Conservation (phyloP, 495 filamentous ascomycete species). For the Hypoxylon fragiforme region DNA sequence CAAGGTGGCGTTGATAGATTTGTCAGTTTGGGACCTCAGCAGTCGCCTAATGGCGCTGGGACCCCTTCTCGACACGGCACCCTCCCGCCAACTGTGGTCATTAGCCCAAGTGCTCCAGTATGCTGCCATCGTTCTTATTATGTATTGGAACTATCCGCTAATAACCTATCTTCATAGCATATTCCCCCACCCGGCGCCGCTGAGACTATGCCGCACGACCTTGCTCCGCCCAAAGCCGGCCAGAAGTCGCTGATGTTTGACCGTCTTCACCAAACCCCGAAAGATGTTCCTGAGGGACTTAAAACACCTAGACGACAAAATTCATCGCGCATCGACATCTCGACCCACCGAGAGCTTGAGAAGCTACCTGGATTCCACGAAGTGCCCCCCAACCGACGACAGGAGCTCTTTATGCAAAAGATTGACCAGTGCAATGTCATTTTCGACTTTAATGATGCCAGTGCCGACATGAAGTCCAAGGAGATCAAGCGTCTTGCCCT, state of each 20-base stretch:
- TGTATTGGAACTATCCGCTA: slow-evolving; percentile 3
- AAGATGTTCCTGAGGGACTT: slow-evolving; percentile 93
- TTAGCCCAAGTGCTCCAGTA: slow-evolving; percentile 94
- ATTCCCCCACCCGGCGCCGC: slow-evolving; percentile 88
- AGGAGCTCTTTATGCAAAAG: slow-evolving; percentile 99
- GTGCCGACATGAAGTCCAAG: slow-evolving; percentile 99
- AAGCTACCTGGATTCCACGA: slow-evolving; percentile 99
- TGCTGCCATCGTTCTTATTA: slow-evolving; percentile 43
- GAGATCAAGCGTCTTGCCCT: slow-evolving; percentile 98
- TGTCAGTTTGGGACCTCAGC: slow-evolving; percentile 40
- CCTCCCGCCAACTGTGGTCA: slow-evolving; percentile 86
- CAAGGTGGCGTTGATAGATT: slow-evolving; percentile 50
- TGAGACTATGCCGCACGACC: slow-evolving; percentile 97
- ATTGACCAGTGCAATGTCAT: slow-evolving; percentile 99
- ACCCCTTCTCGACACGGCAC: slow-evolving; percentile 69
- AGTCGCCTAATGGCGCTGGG: slow-evolving; percentile 61
- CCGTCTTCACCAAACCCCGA: slow-evolving; percentile 87
- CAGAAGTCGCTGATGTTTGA: slow-evolving; percentile 89
- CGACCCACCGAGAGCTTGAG: slow-evolving; percentile 91
- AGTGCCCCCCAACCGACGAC: slow-evolving; percentile 89
- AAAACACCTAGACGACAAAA: slow-evolving; percentile 94
- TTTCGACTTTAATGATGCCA: slow-evolving; percentile 99
- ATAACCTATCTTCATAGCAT: slow-evolving; percentile 63
- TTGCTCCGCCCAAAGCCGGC: slow-evolving; percentile 86
- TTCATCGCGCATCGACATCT: slow-evolving; percentile 97